These are phyloP conservation scores for Kurtzmaniella quercitrusa DNA, from an alignment of 1,139 yeast genomes.

Conservation along the genomic window DNA sequence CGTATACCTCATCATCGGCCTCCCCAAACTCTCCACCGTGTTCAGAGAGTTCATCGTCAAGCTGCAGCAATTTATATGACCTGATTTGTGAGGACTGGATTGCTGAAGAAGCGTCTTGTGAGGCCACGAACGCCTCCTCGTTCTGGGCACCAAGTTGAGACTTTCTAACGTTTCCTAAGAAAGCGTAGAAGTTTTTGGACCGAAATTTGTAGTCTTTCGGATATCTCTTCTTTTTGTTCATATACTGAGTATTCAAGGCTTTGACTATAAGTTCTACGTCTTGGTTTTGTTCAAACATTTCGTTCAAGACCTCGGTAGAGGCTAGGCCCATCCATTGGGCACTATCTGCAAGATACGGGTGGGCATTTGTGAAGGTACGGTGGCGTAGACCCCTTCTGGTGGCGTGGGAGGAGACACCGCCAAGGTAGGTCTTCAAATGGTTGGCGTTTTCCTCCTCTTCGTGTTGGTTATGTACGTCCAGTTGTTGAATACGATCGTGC, in stretches of 20 bases:
- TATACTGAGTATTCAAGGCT: slow-evolving; percentile 33
- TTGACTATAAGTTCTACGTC: slow-evolving; percentile 32
- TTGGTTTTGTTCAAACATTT: slow-evolving; percentile 31
- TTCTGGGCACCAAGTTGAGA: slow-evolving; percentile 13
- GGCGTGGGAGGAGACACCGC: slow-evolving; percentile 3
- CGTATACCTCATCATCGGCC: slow-evolving; percentile 1
- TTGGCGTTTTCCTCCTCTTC: slow-evolving; percentile 8
- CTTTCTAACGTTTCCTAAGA: slow-evolving; percentile 20
- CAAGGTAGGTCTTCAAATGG: slow-evolving; percentile 8
- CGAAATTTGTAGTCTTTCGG: slow-evolving; percentile 40
- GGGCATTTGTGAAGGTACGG: slow-evolving; percentile 43
- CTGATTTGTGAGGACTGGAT: slow-evolving; percentile 3
- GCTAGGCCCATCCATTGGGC: slow-evolving; percentile 44
- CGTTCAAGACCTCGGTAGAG: slow-evolving; percentile 32
- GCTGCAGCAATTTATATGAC: background rate
- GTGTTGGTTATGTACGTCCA: background rate
- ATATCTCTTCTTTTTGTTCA: slow-evolving; percentile 25
- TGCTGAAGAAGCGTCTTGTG: background rate
- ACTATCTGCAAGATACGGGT: slow-evolving; percentile 46
- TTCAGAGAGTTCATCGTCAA: background rate
- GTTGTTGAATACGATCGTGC: too few relatives aligned
- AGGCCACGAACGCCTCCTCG: slow-evolving; percentile 6
- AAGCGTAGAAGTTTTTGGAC: slow-evolving; percentile 35
- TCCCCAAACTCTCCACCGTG: background rate
- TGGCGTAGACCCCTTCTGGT: slow-evolving; percentile 35